Conservation (phyloP, 768 basidiomycete genomes). For the Rubroboletus pulcherrimus region DNA sequence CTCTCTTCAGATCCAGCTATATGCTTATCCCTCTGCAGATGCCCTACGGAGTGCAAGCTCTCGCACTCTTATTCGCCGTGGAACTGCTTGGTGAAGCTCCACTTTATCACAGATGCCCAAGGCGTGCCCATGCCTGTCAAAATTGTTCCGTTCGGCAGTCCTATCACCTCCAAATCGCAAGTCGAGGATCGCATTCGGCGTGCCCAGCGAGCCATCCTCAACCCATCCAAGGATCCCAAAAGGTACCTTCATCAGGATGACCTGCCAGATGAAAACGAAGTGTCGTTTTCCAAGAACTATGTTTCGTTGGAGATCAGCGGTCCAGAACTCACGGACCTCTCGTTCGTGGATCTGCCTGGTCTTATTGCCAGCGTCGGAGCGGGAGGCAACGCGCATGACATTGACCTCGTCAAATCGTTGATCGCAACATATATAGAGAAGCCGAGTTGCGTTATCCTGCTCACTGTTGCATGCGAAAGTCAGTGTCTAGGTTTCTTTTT, state of each 20-base stretch:
- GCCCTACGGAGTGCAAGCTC: conserved; percentile 56
- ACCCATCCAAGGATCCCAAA: conserved; percentile 37
- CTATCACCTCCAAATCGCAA: conserved; percentile 46
- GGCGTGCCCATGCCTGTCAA: conserved; percentile 38
- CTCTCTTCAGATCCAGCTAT: not conserved
- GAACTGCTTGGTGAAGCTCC: conserved; percentile 50
- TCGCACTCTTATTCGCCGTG: conserved; percentile 39
- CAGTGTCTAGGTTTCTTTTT: not conserved
- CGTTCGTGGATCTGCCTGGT: conserved; percentile 63
- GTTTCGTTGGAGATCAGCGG: conserved; percentile 60
- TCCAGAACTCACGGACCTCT: conserved; percentile 56
- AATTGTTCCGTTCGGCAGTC: conserved; percentile 42
- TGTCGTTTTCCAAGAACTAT: conserved; percentile 51
- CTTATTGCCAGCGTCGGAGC: conserved; percentile 55
- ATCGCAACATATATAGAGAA: conserved; percentile 59
- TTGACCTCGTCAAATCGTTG: conserved; percentile 56
- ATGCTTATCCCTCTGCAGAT: conserved; percentile 33
- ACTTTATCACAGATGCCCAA: conserved; percentile 38
- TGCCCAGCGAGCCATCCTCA: conserved; percentile 64
- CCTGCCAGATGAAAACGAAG: conserved; percentile 10
- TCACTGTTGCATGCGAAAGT: conserved; percentile 53
- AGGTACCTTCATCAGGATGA: conserved; percentile 16
- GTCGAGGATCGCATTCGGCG: conserved; percentile 67
- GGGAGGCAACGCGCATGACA: conserved; percentile 51
- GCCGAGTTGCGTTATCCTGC: conserved; percentile 64